phyloP scores from a whole-genome alignment of 352 stramenopile genomes.

The Globisporangium nunn region DNA sequence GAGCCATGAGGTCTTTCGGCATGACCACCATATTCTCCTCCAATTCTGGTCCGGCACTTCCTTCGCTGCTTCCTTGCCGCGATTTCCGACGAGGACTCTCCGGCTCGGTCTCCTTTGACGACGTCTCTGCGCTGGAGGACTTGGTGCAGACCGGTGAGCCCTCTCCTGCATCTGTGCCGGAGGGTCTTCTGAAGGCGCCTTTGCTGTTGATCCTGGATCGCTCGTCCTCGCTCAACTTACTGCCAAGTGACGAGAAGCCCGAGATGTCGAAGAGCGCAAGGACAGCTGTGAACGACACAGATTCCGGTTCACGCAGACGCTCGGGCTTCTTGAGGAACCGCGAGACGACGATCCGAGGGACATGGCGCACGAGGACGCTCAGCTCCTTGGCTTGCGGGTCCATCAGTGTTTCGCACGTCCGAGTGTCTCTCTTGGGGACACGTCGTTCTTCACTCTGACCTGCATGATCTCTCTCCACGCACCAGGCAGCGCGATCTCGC shows the following conservation, averaged over 20 bases:
- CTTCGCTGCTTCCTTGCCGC: constrained; percentile 2
- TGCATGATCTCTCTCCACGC: no score
- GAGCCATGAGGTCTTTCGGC: constrained; percentile 13
- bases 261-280: constrained; percentile 84
- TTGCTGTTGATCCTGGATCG: constrained; percentile 28
- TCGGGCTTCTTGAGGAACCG: constrained; percentile 42
- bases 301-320: constrained; percentile 39
- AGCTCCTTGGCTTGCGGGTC: constrained; percentile 49
- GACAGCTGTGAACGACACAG: constrained; percentile 40
- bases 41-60: constrained; percentile 2
- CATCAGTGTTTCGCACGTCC: constrained; percentile 4
- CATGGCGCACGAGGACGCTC: constrained; percentile 50
- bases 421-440: no score
- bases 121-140: neutral
- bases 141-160: neutral
- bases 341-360: constrained; percentile 70
- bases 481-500: no score
- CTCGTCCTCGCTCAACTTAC: constrained; percentile 59
- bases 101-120: neutral
- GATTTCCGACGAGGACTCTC: constrained; percentile 1
- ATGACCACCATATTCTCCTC: constrained; percentile 14
- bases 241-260: constrained; percentile 79
- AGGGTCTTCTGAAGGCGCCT: neutral
- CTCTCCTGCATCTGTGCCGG: neutral
- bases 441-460: no score